A percentile compares a stretch with the other conserved stretches of the same genome.
These are phyloP conservation scores for Atalantia buxifolia DNA, from an alignment of 345 rosid genomes.

Conservation along the genomic window DNA sequence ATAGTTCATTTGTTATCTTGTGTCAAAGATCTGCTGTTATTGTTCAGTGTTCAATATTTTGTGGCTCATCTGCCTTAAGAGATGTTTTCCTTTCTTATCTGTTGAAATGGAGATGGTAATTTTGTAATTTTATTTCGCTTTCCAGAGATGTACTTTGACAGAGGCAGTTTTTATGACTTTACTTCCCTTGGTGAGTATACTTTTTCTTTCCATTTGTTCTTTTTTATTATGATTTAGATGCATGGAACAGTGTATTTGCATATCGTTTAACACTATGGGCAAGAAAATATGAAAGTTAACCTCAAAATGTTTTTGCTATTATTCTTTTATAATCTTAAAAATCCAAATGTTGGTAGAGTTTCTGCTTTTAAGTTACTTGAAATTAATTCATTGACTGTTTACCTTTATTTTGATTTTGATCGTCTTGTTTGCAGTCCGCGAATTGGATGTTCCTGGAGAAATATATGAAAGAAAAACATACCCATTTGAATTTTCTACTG, in stretches of 20 bases:
- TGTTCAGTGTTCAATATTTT: background rate
- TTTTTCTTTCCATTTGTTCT: conserved; percentile 6
- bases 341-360: background rate
- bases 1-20: background rate
- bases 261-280: background rate
- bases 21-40: background rate
- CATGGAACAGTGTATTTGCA: background rate
- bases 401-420: conserved; percentile 7
- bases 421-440: conserved; percentile 65
- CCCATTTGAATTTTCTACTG: conserved; percentile 87
- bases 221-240: background rate
- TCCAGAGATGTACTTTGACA: conserved; percentile 93
- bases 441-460: conserved; percentile 96
- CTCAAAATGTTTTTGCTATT: background rate
- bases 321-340: background rate
- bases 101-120: conserved; percentile 5
- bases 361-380: background rate
- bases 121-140: conserved; percentile 12
- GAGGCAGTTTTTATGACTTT: conserved; percentile 93
- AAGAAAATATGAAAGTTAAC: background rate
- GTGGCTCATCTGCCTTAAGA: background rate
- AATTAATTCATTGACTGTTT: background rate
- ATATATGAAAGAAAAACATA: conserved; percentile 84
- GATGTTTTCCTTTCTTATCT: background rate
- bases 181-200: conserved; percentile 86